Conservation (phyloP, 2,329 filamentous ascomycete species). For the Gliomastix tumulicola region DNA sequence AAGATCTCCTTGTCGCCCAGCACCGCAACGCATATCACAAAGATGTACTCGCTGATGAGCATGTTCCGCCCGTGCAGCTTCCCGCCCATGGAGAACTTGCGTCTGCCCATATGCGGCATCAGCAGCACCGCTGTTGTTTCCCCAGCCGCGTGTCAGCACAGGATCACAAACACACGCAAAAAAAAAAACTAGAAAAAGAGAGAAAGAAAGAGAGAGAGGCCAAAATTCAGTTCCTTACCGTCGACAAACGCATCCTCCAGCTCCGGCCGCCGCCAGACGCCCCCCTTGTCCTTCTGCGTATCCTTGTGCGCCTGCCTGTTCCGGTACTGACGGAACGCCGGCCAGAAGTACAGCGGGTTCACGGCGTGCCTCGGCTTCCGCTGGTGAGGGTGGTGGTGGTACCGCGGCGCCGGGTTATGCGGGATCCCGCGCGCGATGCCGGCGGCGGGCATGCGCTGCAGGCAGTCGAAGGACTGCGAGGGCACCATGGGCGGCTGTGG, state of each 20-base stretch:
- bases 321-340: conserved; percentile 59
- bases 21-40: conserved; percentile 27
- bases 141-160: background rate
- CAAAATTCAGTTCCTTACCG: conserved; percentile 34
- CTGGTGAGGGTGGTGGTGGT: conserved; percentile 15
- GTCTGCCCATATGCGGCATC: conserved; percentile 59
- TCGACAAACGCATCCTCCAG: conserved; percentile 62
- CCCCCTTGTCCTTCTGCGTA: conserved; percentile 51
- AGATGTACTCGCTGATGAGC: conserved; percentile 63
- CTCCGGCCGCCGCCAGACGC: conserved; percentile 43
- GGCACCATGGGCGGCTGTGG: conserved; percentile 41
- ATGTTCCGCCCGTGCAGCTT: conserved; percentile 63
- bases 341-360: conserved; percentile 56
- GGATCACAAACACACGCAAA: background rate
- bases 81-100: conserved; percentile 58
- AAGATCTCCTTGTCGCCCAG: conserved; percentile 34
- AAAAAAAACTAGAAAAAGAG: too few relatives aligned
- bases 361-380: conserved; percentile 26
- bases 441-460: conserved; percentile 27
- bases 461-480: conserved; percentile 37
- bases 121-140: conserved; percentile 48
- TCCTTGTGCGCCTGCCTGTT: conserved; percentile 59
- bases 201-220: too few relatives aligned
- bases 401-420: background rate
- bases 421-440: too few relatives aligned